Evolutionary conservation across 2,329 filamentous ascomycete species (phyloP).

Genomic region (Akanthomyces uredinophilus): DNA sequence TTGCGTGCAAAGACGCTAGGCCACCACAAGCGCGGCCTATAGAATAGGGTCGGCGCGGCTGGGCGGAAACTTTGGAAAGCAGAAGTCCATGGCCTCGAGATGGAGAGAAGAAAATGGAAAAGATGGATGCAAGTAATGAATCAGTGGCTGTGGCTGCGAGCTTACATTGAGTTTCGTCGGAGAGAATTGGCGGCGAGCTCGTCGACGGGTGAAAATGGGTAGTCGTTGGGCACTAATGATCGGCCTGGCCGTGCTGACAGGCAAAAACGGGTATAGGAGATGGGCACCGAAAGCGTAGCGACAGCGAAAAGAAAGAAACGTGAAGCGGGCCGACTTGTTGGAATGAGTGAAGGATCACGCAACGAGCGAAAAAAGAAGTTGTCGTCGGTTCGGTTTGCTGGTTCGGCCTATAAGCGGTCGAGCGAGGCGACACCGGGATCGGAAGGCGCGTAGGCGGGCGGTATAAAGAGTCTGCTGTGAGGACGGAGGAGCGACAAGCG

Average conservation of each 20-base stretch:
- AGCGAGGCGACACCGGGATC: conserved; percentile 11
- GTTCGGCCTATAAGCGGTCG: conserved; percentile 16
- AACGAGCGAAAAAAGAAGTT: not conserved
- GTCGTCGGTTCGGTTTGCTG: conserved; percentile 2
- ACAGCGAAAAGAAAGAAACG: not conserved
- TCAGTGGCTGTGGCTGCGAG: too few relatives aligned
- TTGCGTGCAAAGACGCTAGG: too few relatives aligned
- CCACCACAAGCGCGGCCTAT: too few relatives aligned
- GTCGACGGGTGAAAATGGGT: not conserved
- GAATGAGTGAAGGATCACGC: not conserved
- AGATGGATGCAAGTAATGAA: too few relatives aligned
- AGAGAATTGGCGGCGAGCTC: not conserved
- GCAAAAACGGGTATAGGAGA: not conserved
- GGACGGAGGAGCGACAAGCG: not conserved
- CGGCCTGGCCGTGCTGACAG: not conserved
- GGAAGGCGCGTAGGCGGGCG: not conserved
- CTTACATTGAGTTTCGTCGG: not conserved
- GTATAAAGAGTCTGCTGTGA: not conserved
- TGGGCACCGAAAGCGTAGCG: not conserved
- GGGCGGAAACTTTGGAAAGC: too few relatives aligned
- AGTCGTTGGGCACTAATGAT: not conserved
- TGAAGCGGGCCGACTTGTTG: not conserved
- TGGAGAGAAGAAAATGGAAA: too few relatives aligned
- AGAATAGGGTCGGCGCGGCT: too few relatives aligned
- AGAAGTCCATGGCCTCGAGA: too few relatives aligned